These are phyloP conservation scores for Candida pseudocylindracea DNA, from an alignment of 1,139 yeast species.

Conservation along the genomic window DNA sequence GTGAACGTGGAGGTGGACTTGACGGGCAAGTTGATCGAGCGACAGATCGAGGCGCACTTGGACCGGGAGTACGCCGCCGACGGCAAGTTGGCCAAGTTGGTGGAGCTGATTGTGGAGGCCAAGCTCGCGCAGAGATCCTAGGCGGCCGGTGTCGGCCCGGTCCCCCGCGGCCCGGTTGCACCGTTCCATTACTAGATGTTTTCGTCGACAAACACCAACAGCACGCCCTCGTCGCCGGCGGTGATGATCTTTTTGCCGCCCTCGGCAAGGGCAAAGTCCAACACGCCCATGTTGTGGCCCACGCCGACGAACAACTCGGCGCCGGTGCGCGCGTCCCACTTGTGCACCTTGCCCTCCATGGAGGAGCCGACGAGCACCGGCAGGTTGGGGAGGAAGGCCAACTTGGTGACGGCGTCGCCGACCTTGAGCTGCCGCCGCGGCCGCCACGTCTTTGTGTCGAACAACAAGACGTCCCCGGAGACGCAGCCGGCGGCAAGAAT, in stretches of 20 bases:
- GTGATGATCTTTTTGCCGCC: conserved; percentile 53
- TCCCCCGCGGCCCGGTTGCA: too few relatives aligned
- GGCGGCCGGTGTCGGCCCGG: too few relatives aligned
- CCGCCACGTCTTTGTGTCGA: conserved; percentile 75
- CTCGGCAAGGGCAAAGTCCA: conserved; percentile 53
- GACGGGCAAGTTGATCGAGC: conserved; percentile 78
- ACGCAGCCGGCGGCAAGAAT: conserved; percentile 72
- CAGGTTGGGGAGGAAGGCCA: conserved; percentile 34
- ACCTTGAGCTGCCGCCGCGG: conserved; percentile 48
- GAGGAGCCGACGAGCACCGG: conserved; percentile 49
- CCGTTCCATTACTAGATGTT: too few relatives aligned
- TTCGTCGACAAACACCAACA: conserved; percentile 33
- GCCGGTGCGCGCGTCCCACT: conserved; percentile 83
- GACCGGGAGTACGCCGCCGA: too few relatives aligned
- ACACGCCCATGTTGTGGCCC: conserved; percentile 88
- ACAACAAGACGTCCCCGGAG: conserved; percentile 62
- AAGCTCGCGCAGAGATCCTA: too few relatives aligned
- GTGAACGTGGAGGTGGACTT: conserved; percentile 90
- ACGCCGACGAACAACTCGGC: conserved; percentile 51
- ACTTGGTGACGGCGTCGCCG: conserved; percentile 68
- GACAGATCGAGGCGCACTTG: conserved; percentile 31
- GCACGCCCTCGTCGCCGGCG: conserved; percentile 97
- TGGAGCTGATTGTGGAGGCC: too few relatives aligned
- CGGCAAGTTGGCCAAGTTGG: too few relatives aligned
- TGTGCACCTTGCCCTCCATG: conserved; percentile 69